Base-by-base conservation (phyloP, 2,329 filamentous ascomycete genomes). In the Knufia petricola region DNA sequence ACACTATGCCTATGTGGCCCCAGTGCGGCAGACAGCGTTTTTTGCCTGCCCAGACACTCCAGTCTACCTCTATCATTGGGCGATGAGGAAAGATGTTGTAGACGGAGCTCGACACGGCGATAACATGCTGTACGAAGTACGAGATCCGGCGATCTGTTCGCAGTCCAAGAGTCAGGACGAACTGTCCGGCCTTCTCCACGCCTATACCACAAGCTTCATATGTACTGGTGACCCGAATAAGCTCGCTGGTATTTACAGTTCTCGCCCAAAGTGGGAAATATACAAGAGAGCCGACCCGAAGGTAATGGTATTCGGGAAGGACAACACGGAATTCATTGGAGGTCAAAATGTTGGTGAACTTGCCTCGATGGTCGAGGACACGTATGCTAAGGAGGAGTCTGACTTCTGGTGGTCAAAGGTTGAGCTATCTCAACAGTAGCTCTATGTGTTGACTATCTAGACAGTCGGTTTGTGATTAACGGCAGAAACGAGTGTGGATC, bases 11-110 rank as follows among this genome's bases (percentile, higher is more conserved):
- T 74, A 74, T 45, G 69, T 71, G 1, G 69, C 68, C 4, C 71
- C 72, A 0, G 70, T 73, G 0, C 65, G 69, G 1, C 70, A 73
- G 49, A 74, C 71, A 0, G 70, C 67, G 1, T 47, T 55, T n/a
- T 58, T 64, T 12, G 34, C 8, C 9, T 58, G 60, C 0, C 67
- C 72, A 0, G 67, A 75, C 0, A 58, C 60, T 0, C 67, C 72
- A 0, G 67, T 76, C 0, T 77, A 71, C 40, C 57, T 76, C 2
- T 77, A 77, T 52, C 72, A 75, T 56, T 77, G 76, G 76, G 75
- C 75, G 0, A 58, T 75, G 0, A 66, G 71, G 3, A 65, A 65
- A 4, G 69, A 64, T 0, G 57, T 72, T 1, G 53, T 69, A 10
- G 65, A 66, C 7, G 69, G 73, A 0, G 72, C 73, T 0, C 68